Conservation (phyloP, 75 land plant genomes). For the Sequoiadendron giganteum region DNA sequence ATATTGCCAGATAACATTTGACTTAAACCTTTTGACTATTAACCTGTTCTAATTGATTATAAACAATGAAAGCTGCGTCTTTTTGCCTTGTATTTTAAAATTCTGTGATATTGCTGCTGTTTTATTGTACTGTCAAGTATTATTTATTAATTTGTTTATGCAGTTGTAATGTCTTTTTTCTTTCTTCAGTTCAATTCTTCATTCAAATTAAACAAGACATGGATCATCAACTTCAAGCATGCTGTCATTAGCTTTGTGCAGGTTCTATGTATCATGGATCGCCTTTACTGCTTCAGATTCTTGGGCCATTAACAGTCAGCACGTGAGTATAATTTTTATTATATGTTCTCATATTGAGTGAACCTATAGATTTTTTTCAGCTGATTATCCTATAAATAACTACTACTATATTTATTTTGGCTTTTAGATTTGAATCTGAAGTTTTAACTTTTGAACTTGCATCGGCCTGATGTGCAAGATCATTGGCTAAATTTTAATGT, state of each 20-base stretch:
- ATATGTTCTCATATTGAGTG: neutral
- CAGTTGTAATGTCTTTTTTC: neutral
- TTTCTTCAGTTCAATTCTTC: neutral
- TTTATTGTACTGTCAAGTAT: neutral
- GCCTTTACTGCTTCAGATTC: slow-evolving; percentile 65
- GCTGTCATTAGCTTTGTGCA: slow-evolving; percentile 24
- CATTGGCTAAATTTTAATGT: neutral
- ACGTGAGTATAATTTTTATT: slow-evolving; percentile 32
- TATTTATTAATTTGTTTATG: neutral
- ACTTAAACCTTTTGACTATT: no score
- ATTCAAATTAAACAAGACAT: neutral
- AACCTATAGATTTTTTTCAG: neutral
- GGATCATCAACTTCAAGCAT: neutral
- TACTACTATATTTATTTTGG: neutral
- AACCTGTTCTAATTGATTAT: no score
- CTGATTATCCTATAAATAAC: neutral
- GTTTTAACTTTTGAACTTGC: neutral
- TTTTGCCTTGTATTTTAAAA: neutral
- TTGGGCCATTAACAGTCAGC: slow-evolving; percentile 71
- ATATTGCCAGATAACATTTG: no score
- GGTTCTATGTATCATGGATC: slow-evolving; percentile 96
- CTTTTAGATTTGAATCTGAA: neutral
- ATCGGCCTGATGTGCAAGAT: neutral
- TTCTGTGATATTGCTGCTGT: neutral
- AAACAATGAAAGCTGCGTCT: no score